Percentiles rank a stretch among this genome's conserved stretches.
phyloP scores from a whole-genome alignment of 106 monocot species.

The Agapanthus africanus region DNA sequence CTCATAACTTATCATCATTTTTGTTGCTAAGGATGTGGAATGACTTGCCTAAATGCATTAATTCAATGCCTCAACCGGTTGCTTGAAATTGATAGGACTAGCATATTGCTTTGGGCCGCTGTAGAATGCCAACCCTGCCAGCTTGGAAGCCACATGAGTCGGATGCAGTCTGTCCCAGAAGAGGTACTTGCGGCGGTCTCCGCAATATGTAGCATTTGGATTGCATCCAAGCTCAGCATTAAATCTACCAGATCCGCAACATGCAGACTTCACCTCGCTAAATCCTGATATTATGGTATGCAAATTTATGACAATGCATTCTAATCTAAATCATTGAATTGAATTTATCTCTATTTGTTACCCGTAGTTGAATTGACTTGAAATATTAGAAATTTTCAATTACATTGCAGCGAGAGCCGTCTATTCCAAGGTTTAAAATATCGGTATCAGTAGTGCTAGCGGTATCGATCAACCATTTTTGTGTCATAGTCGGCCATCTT shows the following conservation, averaged over 20 bases:
- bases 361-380: too few relatives aligned
- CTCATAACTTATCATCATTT: too few relatives aligned
- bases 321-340: too few relatives aligned
- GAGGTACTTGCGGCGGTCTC: constrained; percentile 1
- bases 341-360: too few relatives aligned
- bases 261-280: constrained; percentile 17
- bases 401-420: neutral
- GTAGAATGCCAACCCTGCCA: constrained; percentile 7
- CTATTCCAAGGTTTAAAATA: too few relatives aligned
- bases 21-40: too few relatives aligned
- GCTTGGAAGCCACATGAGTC: constrained; percentile 4
- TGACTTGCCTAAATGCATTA: too few relatives aligned
- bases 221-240: constrained; percentile 9
- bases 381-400: too few relatives aligned
- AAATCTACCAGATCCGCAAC: constrained; percentile 17
- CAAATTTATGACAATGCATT: too few relatives aligned
- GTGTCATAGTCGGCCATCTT: too few relatives aligned
- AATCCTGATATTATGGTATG: constrained; percentile 7
- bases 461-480: too few relatives aligned
- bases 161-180: constrained; percentile 22
- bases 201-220: constrained; percentile 6
- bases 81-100: constrained; percentile 15
- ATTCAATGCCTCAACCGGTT: constrained; percentile 4
- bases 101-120: constrained; percentile 8
- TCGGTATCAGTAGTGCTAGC: too few relatives aligned